A percentile compares a stretch with the other conserved stretches of the same genome.
phyloP scores from a whole-genome alignment of 345 rosid species.

The Sapria himalayana region DNA sequence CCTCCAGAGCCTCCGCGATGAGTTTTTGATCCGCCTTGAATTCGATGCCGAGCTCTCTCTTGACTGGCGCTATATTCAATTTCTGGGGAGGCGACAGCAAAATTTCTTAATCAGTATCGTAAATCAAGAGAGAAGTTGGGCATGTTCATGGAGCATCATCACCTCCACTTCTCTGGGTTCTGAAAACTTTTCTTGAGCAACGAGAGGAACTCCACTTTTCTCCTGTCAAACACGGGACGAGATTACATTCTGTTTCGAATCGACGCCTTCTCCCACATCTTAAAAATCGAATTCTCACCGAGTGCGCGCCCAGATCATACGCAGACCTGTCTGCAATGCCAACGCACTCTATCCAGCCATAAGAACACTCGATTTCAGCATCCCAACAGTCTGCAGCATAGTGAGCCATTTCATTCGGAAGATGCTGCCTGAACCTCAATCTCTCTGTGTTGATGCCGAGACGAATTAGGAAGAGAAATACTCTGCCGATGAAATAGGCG shows the following conservation, averaged over 20 bases:
- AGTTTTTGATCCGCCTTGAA: slow-evolving; percentile 68
- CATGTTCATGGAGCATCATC: slow-evolving; percentile 3
- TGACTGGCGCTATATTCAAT: slow-evolving; percentile 52
- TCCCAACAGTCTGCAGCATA: slow-evolving; percentile 99
- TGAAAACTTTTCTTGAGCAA: slow-evolving; percentile 64
- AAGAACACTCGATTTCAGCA: slow-evolving; percentile 85
- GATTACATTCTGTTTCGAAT: too few relatives aligned
- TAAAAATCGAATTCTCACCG: slow-evolving; percentile 20
- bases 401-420: slow-evolving; percentile 97
- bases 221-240: slow-evolving; percentile 38
- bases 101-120: slow-evolving; percentile 1
- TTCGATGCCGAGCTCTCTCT: slow-evolving; percentile 74
- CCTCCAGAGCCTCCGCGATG: slow-evolving; percentile 72
- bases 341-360: slow-evolving; percentile 97
- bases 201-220: slow-evolving; percentile 62
- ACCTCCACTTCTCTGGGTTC: slow-evolving; percentile 95
- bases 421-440: slow-evolving; percentile 81
- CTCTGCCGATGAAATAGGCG: slow-evolving; percentile 92
- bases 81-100: slow-evolving; percentile 26
- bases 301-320: slow-evolving; percentile 64
- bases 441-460: slow-evolving; percentile 74
- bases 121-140: neutral
- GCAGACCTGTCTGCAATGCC: slow-evolving; percentile 98
- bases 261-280: neutral
- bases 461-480: slow-evolving; percentile 52